A percentile compares a stretch with the other conserved stretches of the same genome.
These are phyloP conservation scores for Fusarium torulosum DNA, from an alignment of 2,329 filamentous ascomycete genomes.

Conservation along the genomic window DNA sequence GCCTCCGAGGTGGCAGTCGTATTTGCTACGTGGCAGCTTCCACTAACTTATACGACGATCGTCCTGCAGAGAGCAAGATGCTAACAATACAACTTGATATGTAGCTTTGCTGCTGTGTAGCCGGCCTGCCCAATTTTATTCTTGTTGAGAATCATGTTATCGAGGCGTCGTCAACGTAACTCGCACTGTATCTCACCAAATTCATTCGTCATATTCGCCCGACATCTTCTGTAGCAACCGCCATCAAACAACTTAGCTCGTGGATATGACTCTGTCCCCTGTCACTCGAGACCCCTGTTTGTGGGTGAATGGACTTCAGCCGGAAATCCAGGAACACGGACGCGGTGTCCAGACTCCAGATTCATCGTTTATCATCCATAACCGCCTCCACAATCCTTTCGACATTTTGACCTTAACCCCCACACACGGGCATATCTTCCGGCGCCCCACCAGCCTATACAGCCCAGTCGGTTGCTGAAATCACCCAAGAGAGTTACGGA, in stretches of 20 bases:
- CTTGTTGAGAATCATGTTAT: background rate
- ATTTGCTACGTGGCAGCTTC: constrained; percentile 23
- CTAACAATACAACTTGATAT: background rate
- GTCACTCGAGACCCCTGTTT: background rate
- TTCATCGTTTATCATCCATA: constrained; percentile 15
- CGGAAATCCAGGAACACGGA: constrained; percentile 36
- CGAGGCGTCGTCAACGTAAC: background rate
- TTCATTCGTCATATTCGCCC: background rate
- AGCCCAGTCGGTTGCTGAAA: constrained; percentile 20
- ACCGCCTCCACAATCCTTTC: constrained; percentile 27
- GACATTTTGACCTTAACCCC: constrained; percentile 3
- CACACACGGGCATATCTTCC: constrained; percentile 28
- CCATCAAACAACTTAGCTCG: background rate
- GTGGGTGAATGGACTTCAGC: constrained; percentile 1
- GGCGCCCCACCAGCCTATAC: constrained; percentile 20
- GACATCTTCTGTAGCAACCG: background rate
- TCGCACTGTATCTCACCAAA: background rate
- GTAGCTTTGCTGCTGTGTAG: background rate
- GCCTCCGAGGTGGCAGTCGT: background rate
- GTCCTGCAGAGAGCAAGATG: background rate
- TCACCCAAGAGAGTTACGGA: background rate
- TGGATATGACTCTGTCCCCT: background rate
- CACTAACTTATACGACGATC: background rate
- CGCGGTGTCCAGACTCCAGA: constrained; percentile 21
- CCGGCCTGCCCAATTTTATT: background rate